These are phyloP conservation scores for Ricinus communis DNA, from an alignment of 345 rosid species.

Conservation along the genomic window DNA sequence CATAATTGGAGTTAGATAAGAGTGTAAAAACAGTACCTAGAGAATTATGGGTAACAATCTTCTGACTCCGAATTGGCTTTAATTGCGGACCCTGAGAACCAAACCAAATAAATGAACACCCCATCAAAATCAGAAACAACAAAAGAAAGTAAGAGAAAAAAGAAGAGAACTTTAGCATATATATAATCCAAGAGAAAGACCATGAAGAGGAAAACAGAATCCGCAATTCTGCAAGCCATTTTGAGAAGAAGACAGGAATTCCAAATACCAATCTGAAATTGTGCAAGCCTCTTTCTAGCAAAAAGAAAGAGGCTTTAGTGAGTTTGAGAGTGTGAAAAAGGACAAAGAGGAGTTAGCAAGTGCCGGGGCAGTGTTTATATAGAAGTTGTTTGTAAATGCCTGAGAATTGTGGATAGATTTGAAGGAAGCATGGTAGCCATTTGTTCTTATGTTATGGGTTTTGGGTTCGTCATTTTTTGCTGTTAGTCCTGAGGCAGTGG, in stretches of 20 bases:
- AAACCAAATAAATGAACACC: conserved; percentile 20
- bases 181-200: conserved; percentile 32
- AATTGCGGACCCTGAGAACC: conserved; percentile 59
- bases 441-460: too few relatives aligned
- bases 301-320: not conserved
- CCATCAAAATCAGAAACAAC: conserved; percentile 11
- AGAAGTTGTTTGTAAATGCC: too few relatives aligned
- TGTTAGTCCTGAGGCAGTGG: too few relatives aligned
- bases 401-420: too few relatives aligned
- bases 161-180: not conserved
- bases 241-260: conserved; percentile 23
- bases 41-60: conserved; percentile 46
- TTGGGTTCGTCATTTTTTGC: too few relatives aligned
- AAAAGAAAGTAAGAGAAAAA: not conserved
- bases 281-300: conserved; percentile 1
- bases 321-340: conserved; percentile 26
- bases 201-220: conserved; percentile 56
- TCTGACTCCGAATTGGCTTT: conserved; percentile 45
- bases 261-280: conserved; percentile 3
- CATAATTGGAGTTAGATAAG: too few relatives aligned
- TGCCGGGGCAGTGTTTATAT: too few relatives aligned
- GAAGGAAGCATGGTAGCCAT: too few relatives aligned
- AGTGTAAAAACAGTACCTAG: conserved; percentile 41
- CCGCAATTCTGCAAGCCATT: conserved; percentile 73
- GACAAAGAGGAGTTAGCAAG: conserved; percentile 12